A percentile compares a stretch with the other conserved stretches of the same genome.
phyloP scores from a whole-genome alignment of 169 alveolate species.

The Plasmodium gallinaceum region DNA sequence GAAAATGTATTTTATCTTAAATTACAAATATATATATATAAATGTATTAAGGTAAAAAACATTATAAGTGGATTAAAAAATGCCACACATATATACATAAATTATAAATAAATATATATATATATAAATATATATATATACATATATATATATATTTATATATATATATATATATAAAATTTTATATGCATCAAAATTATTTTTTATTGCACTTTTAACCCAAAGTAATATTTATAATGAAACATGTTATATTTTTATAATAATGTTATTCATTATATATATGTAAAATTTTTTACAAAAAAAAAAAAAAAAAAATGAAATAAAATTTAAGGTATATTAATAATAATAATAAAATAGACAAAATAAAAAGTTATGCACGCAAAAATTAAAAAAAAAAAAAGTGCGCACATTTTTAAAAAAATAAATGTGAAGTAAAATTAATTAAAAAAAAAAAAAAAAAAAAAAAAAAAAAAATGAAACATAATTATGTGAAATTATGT shows the following conservation, averaged over 20 bases:
- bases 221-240: too few species aligned
- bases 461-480: not conserved
- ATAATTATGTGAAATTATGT: not conserved
- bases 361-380: not conserved
- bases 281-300: not conserved
- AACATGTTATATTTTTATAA: too few species aligned
- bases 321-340: too few species aligned
- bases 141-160: conserved; percentile 18
- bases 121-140: conserved; percentile 17
- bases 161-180: not conserved
- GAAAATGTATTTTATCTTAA: too few species aligned
- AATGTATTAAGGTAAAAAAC: too few species aligned
- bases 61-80: not conserved
- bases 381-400: not conserved
- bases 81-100: conserved; percentile 8
- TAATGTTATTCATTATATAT: not conserved
- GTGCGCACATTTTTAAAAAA: not conserved
- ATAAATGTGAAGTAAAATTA: too few species aligned
- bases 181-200: not conserved
- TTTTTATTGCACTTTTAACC: too few species aligned
- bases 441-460: conserved; percentile 1
- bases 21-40: too few species aligned
- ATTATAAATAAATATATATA: conserved; percentile 1
- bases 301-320: not conserved
- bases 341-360: not conserved